Evolutionary conservation across 257 asterid species (phyloP).

Genomic region (Verbena officinalis): DNA sequence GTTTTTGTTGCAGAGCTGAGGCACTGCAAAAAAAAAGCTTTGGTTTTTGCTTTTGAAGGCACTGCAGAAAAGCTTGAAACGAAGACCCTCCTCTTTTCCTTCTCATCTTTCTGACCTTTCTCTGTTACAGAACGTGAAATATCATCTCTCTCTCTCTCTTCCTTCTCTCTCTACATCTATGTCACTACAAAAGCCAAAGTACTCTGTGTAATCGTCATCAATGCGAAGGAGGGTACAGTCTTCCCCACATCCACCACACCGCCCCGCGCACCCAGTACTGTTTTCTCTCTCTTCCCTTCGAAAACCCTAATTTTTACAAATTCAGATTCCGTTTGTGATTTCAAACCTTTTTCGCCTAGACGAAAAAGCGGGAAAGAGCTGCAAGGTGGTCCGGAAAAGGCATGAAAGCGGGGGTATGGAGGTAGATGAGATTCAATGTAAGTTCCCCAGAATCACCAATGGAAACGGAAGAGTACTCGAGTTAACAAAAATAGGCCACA

Average conservation of each 20-base stretch:
- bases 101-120: conserved; percentile 35
- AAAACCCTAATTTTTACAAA: conserved; percentile 46
- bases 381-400: conserved; percentile 39
- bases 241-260: conserved; percentile 42
- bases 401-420: conserved; percentile 60
- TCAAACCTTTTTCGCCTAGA: neutral
- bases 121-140: conserved; percentile 44
- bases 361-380: conserved; percentile 10
- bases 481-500: conserved; percentile 26
- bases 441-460: conserved; percentile 46
- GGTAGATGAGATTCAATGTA: conserved; percentile 55
- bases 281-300: conserved; percentile 25
- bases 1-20: conserved; percentile 38
- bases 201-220: conserved; percentile 53
- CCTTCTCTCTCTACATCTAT: conserved; percentile 35
- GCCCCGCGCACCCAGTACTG: conserved; percentile 33
- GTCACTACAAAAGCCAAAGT: conserved; percentile 44
- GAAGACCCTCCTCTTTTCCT: conserved; percentile 14
- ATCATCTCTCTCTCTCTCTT: conserved; percentile 10
- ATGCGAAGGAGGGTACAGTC: conserved; percentile 53
- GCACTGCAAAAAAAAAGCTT: conserved; percentile 41
- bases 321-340: conserved; percentile 19
- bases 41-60: conserved; percentile 42
- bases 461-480: conserved; percentile 34
- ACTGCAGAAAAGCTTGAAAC: conserved; percentile 41